Percentiles rank a stretch among this genome's conserved stretches.
These are phyloP conservation scores for Articulospora tetracladia DNA, from an alignment of 495 filamentous ascomycete species.

Conservation along the genomic window DNA sequence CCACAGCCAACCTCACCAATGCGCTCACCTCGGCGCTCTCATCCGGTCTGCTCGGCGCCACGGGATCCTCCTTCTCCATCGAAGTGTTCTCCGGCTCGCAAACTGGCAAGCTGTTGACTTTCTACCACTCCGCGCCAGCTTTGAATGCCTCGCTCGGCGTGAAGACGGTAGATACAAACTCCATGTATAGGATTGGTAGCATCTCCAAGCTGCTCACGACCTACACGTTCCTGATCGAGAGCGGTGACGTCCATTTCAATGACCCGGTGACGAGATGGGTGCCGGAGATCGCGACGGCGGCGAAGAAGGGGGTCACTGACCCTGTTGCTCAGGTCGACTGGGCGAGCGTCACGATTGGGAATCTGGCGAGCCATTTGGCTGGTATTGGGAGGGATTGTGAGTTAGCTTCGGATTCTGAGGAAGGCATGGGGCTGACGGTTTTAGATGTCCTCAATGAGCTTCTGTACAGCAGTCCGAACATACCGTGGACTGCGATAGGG, in stretches of 20 bases:
- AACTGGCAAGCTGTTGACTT: not conserved
- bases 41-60: not conserved
- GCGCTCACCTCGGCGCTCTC: not conserved
- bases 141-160: not conserved
- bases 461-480: too few relatives aligned
- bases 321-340: conserved; percentile 40
- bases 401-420: too few relatives aligned
- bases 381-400: conserved; percentile 38
- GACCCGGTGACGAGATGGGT: conserved; percentile 47
- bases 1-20: not conserved
- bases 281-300: conserved; percentile 39
- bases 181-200: conserved; percentile 43
- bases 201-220: conserved; percentile 47
- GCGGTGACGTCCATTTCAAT: conserved; percentile 34
- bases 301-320: not conserved
- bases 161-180: not conserved
- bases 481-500: not conserved
- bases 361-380: conserved; percentile 48
- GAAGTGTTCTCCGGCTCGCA: not conserved
- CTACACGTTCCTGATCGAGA: conserved; percentile 36
- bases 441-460: not conserved
- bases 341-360: conserved; percentile 51
- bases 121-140: not conserved
- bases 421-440: too few relatives aligned
- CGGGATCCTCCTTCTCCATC: not conserved